Base-by-base conservation (phyloP, 768 basidiomycete genomes). In the Xerocomus spinulosus region DNA sequence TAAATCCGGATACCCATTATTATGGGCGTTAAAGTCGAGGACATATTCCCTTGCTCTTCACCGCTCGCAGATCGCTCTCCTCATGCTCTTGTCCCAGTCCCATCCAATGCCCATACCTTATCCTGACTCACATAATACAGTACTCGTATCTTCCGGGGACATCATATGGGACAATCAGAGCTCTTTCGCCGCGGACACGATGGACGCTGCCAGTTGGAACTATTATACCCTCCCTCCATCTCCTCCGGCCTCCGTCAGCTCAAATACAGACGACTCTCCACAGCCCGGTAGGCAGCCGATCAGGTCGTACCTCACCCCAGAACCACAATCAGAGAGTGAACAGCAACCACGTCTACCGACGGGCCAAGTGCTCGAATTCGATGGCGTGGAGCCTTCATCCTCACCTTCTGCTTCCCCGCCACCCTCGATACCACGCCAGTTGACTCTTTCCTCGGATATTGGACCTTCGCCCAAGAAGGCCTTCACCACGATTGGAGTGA, bases 321-420 rank as follows among this genome's bases (percentile, higher is more conserved):
- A 78, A 52, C 52, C 64, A 10, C 53, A 46, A 23, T 66, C 70
- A 15, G 76, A 78, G 20, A 61, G 70, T 46, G 74, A 78, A 44
- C 75, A 73, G 50, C 67, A 70, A 46, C 68, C 79, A 34, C 87
- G 83, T 59, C 64, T 87, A 13, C 77, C 85, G 28, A 87, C 85
- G 14, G 78, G 80, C 63, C 81, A 87, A 68, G 73, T 87, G 57
- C 88, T 87, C 65, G 84, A 86, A 64, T 67, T 74, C 4, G 66
- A 72, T 23, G 26, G 24, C 3, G 55, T 59, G 24, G 67, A 70
- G 5, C 61, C 60, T 23, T 71, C 72, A 23, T 60, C 70, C 25
- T 61, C 70, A 33, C 60, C 69, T 18, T 63, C 67, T 24, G 54
- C 60, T 36, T 64, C 69, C 37, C 54, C 67, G 15, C 58, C 59